Evolutionary conservation across 2,329 filamentous ascomycete genomes (phyloP), one percentile per base, ranked within the genome.

Genomic region (Leptographium procerum): DNA sequence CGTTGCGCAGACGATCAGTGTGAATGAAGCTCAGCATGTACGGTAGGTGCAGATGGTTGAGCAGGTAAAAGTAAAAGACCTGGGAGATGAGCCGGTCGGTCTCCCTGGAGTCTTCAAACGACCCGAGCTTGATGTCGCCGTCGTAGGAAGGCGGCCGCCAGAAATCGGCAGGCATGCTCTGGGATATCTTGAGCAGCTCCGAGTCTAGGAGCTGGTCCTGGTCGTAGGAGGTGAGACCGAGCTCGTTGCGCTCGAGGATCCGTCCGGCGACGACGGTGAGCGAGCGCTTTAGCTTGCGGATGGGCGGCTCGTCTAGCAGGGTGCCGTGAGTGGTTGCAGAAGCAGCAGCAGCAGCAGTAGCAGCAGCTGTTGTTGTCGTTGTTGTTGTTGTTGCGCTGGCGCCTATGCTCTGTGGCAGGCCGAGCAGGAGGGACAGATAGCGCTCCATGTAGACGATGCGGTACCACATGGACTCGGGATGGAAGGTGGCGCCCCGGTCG

Each of bases 21-120:
- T 51, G 48, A 9, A 51, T 28, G 48, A 51, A 51, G 24, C 48
- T 51, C 13, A 51, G 48, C 28, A 52, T 52, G 28, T 52, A 52
- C 2, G 76, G 76, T 2, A 78, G 62, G 62, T 79, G 75, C 4
- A 76, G 67, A 54, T 72, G 73, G 6, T 68, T 65, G 9, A 78
- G 62, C 6, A 77, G 64, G 53, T 75, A 69, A 54, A 72, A 52
- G 50, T 52, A 34, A 13, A n/a, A 52, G 8, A 33, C 50, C 3
- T 52, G 50, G 50, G 33, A 10, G 33, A 43, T 2, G n/a, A 54
- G 22, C n/a, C 33, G 22, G 13, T 13, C 33, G 22, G 33, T 33
- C 22, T n/a, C 31, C 11, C 2, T 7, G 5, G 33, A 26, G 4
- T 40, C 33, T 6, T 54, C 52, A 28, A 11, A 26, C 52, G 52